Evolutionary conservation across 257 asterid genomes (phyloP).

Genomic region (Jacaranda mimosifolia): DNA sequence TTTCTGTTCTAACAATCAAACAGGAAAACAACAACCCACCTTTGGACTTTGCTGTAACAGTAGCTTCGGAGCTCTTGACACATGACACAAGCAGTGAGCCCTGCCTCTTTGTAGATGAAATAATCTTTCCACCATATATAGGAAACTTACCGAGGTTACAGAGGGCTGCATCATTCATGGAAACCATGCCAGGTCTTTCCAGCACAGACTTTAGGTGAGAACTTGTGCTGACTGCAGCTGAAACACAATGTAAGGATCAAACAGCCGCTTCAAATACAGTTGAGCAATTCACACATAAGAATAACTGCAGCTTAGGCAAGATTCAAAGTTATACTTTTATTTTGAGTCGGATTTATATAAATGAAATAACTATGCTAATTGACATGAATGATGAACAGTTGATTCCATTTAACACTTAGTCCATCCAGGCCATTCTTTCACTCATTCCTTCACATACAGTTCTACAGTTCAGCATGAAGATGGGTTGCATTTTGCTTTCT

Average conservation of each 20-base stretch:
- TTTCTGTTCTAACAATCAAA: conserved; percentile 19
- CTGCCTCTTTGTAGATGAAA: conserved; percentile 51
- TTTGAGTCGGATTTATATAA: conserved; percentile 8
- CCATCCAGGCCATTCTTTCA: conserved; percentile 11
- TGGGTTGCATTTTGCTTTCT: not conserved
- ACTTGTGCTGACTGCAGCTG: conserved; percentile 50
- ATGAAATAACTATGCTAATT: not conserved
- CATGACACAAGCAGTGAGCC: conserved; percentile 58
- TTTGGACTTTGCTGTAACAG: conserved; percentile 53
- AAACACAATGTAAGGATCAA: conserved; percentile 37
- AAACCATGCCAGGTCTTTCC: conserved; percentile 61
- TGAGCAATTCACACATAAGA: not conserved
- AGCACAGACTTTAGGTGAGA: conserved; percentile 52
- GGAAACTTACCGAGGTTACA: conserved; percentile 44
- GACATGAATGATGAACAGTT: conserved; percentile 22
- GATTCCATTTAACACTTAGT: not conserved
- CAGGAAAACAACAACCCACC: conserved; percentile 54
- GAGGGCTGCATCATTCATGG: conserved; percentile 47
- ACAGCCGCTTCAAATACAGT: conserved; percentile 33
- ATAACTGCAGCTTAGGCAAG: conserved; percentile 33
- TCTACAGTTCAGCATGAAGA: conserved; percentile 20
- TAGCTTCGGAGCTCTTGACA: conserved; percentile 69
- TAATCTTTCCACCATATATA: conserved; percentile 46
- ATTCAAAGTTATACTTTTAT: not conserved
- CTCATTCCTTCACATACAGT: conserved; percentile 14